Base-by-base conservation (phyloP, 257 asterid species). In the Solanum infundibuliforme region DNA sequence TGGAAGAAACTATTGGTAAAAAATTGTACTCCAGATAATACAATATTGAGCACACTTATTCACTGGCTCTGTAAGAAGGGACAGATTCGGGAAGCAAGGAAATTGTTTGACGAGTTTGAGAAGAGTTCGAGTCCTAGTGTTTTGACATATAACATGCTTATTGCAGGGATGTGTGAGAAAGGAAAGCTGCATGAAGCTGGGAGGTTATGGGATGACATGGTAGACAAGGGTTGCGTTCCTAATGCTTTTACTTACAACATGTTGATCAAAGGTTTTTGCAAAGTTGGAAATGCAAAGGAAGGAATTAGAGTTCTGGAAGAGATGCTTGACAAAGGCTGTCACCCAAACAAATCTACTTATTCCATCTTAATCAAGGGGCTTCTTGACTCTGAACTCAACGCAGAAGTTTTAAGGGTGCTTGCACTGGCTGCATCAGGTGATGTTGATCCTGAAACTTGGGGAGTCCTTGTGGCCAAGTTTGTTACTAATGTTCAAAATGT, bases 141-240 rank as follows among this genome's bases (percentile, higher is more conserved):
- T 72, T 87, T 97, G 94, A 93, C 98, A 5, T 95, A 93, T 91
- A 94, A 97, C 89, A 90, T 89, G 55, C 98, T 97, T 55, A 95
- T 97, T 88, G 95, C 97, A 0, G 97, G 98, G 41, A 91, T 97
- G 99, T 95, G 98, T 76, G 98, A 94, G 68, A 88, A 55, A 62
- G 99, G 98, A 88, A 95, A 95, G 90, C 84, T 96, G 88, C 88
- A 91, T 84, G 98, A 96, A 88, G 99, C 98, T 23, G 99, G 98
- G 85, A 94, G 95, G 90, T 90, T 96, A 77, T 96, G 98, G 99
- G 99, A 96, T 90, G 94, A 94, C 85, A 94, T 96, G 99, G 94
- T 94, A 85, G 97, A 93, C 85, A 93, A 92, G 88, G 95, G 95
- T 8, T 94, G 96, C 77, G 83, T 86, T 43, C 98, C 98, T n/a